Percentiles rank a stretch among this genome's conserved stretches.
phyloP scores from a whole-genome alignment of 1,139 yeast species.

The Hanseniaspora uvarum region DNA sequence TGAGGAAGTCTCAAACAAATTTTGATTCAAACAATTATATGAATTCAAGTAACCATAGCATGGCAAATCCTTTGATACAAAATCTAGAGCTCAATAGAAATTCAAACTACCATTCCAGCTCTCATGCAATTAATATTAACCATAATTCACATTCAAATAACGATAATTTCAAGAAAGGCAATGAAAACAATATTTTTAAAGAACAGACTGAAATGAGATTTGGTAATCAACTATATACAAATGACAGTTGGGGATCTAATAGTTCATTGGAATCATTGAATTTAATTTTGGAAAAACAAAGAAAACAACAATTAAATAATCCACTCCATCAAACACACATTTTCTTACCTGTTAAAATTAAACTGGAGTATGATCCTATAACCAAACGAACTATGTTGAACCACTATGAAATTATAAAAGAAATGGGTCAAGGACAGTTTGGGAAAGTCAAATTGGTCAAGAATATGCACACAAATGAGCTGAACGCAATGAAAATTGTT shows the following conservation, averaged over 20 bases:
- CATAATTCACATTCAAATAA: not conserved
- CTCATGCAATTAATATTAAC: not conserved
- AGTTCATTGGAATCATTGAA: constrained; percentile 36
- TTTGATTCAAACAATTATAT: not conserved
- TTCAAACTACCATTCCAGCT: not conserved
- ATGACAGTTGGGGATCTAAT: constrained; percentile 23
- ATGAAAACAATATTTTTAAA: not conserved
- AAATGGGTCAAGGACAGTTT: constrained; percentile 92
- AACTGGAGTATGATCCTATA: constrained; percentile 79
- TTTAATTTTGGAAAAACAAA: constrained; percentile 33
- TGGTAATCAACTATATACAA: not conserved
- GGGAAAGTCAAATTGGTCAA: constrained; percentile 91
- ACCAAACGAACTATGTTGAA: constrained; percentile 75
- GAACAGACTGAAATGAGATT: not conserved
- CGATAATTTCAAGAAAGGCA: too few relatives aligned
- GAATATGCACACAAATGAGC: constrained; percentile 56
- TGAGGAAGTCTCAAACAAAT: not conserved
- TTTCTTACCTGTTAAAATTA: constrained; percentile 51
- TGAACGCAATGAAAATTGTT: constrained; percentile 88
- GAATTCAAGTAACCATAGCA: not conserved
- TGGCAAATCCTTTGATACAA: constrained; percentile 13
- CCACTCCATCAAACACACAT: constrained; percentile 34
- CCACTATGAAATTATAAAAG: constrained; percentile 78
- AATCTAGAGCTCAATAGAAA: constrained; percentile 1
- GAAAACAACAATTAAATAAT: constrained; percentile 34